These are phyloP conservation scores for Collybiopsis luxurians DNA, from an alignment of 768 basidiomycete species.

Conservation along the genomic window DNA sequence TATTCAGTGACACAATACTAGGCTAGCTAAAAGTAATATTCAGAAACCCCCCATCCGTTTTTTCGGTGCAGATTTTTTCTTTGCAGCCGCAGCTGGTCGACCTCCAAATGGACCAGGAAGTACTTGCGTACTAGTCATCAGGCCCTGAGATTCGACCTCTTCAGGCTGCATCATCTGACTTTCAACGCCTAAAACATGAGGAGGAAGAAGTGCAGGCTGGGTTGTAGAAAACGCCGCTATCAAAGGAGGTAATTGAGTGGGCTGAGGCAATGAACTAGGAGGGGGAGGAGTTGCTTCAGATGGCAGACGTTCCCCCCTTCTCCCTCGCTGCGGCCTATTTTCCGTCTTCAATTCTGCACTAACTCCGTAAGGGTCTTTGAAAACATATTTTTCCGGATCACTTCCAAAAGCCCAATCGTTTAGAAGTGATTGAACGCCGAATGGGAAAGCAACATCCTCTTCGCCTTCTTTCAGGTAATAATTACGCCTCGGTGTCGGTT, in stretches of 20 bases:
- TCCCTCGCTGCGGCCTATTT: neutral
- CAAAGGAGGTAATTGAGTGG: neutral
- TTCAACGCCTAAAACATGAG: neutral
- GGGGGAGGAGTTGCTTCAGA: slow-evolving; percentile 1
- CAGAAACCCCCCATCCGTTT: slow-evolving; percentile 78
- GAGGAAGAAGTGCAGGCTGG: neutral
- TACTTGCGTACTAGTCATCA: slow-evolving; percentile 64
- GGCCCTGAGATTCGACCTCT: slow-evolving; percentile 32
- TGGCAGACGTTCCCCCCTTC: slow-evolving; percentile 6
- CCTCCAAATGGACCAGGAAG: slow-evolving; percentile 73
- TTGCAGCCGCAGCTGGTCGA: slow-evolving; percentile 32
- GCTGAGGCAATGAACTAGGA: neutral
- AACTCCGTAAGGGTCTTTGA: slow-evolving; percentile 52
- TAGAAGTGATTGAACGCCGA: slow-evolving; percentile 61
- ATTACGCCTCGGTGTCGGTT: slow-evolving; percentile 37
- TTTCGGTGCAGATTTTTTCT: slow-evolving; percentile 58
- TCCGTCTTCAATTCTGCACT: neutral
- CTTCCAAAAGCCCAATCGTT: slow-evolving; percentile 64
- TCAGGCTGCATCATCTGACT: slow-evolving; percentile 6
- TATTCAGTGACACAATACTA: neutral
- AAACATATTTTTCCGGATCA: slow-evolving; percentile 48
- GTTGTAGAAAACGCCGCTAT: neutral
- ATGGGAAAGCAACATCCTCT: slow-evolving; percentile 29
- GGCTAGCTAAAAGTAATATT: neutral
- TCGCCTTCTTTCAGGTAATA: slow-evolving; percentile 22